Base-by-base conservation (phyloP, 768 basidiomycete species). In the Lactarius pseudohatsudake region DNA sequence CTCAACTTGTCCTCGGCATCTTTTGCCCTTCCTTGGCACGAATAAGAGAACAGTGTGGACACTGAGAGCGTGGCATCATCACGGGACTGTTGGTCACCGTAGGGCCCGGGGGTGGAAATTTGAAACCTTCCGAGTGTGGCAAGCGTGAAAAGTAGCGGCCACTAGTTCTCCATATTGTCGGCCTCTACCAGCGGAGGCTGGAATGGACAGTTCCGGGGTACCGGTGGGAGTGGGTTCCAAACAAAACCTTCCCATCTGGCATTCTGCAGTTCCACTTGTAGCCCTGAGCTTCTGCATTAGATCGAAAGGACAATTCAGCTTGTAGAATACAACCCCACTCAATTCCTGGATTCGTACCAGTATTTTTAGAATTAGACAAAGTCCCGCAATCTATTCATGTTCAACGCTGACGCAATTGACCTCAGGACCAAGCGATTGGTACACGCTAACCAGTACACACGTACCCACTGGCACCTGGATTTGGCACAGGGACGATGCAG, bases 41-140 rank as follows among this genome's bases (percentile, higher is more conserved):
- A 84, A 72, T 86, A 88, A 0, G 91, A 90, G 70, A 82, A 94
- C 6, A 92, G 92, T 38, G 86, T 81, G n/a, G 90, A 89, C 63
- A 92, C 90, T 92, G 70, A 20, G 15, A 20, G 32, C 3, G 18
- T 34, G 18, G 10, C 26, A 3, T 30, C 28, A 40, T 4, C 40
- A 45, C 9, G n/a, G 55, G 6, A 18, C 41, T 34, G 10, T 40
- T 13, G 26, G 26, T 20, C n/a, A 30, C 26, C 6, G 45, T 62
- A 22, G 26, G 26, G 26, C 26, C 26, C 26, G 26, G 26, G 26
- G 26, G 26, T 26, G 1, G 26, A 26, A 26, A 26, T 26, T 26
- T 26, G 30, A 91, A 94, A 2, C 81, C 87, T 22, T 82, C 79
- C 18, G 91, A 77, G 67, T 81, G 79, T 8, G 83, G 79, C 11